These are phyloP conservation scores for Dipteronia sinensis DNA, from an alignment of 345 rosid species.

Conservation along the genomic window DNA sequence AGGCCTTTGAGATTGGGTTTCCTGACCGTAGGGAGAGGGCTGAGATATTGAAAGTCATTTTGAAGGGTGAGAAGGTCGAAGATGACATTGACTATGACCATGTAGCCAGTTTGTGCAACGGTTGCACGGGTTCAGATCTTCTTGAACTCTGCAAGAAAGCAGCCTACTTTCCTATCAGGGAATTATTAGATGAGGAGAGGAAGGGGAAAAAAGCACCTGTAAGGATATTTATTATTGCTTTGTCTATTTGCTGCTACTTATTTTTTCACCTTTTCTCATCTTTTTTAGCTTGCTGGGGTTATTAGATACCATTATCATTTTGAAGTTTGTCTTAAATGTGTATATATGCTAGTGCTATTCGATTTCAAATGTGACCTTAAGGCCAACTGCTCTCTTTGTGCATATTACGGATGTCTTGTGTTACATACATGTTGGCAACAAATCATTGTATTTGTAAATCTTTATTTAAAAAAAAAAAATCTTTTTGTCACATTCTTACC, in stretches of 20 bases:
- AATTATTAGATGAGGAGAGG: slow-evolving; percentile 76
- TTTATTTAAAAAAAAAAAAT: too few relatives aligned
- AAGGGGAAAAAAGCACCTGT: slow-evolving; percentile 68
- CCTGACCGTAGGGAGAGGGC: slow-evolving; percentile 77
- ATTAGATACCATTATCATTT: background rate
- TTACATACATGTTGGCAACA: background rate
- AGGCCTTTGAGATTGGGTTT: slow-evolving; percentile 94
- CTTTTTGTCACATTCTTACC: too few relatives aligned
- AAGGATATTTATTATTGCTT: slow-evolving; percentile 31
- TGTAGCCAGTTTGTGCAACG: slow-evolving; percentile 73
- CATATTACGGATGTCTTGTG: background rate
- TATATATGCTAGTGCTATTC: background rate
- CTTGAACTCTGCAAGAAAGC: slow-evolving; percentile 98
- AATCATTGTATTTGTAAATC: background rate
- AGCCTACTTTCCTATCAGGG: slow-evolving; percentile 88
- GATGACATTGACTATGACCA: slow-evolving; percentile 61
- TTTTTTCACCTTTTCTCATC: background rate
- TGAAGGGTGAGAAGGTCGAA: slow-evolving; percentile 80
- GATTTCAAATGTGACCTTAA: background rate
- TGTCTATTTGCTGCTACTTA: background rate
- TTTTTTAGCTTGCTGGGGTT: slow-evolving; percentile 19
- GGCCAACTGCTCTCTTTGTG: background rate
- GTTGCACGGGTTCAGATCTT: slow-evolving; percentile 91
- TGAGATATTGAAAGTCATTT: slow-evolving; percentile 76
- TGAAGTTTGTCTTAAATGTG: background rate